Evolutionary conservation across 2,329 filamentous ascomycete species (phyloP), one percentile per base, ranked within the genome.

Genomic region (Pseudocercospora musae): DNA sequence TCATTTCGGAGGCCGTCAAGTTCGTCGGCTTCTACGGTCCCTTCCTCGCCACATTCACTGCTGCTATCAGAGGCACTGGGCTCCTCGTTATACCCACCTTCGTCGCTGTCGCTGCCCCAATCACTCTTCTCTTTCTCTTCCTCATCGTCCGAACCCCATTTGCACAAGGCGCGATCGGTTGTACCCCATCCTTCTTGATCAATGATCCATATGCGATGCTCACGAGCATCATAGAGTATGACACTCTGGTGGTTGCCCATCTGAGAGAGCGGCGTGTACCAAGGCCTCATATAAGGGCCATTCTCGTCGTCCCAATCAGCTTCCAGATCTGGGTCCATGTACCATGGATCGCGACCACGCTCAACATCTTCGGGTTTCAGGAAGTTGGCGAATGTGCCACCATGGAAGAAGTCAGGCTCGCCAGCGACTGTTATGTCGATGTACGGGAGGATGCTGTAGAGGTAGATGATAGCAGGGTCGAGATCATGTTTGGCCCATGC

Each of bases 371-470:
- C 23, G 13, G 42, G 6, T 15, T 54, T 40, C 13, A 21, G 29
- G n/a, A 42, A 44, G 33, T 64, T 37, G 46, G 44, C 29, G 37
- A 64, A 64, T 4, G 42, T 27, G 11, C 62, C 53, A 20, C 58
- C 52, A 48, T 64, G 62, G 46, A 64, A 60, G 54, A 64, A 64
- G 54, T 60, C 62, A 18, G 53, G 27, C 3, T 23, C 53, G 21
- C 33, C 54, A 13, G 62, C 55, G 29, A 58, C 11, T 1, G 44
- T 33, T 5, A 13, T 21, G 25, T 64, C 59, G 59, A 64, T 57
- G 37, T 64, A 64, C 3, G 62, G 62, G 7, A 64, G 44, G 21
- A 64, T 62, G 25, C 46, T 62, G 62, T 64, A 62, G 23, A 64
- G 56, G 40, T 64, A 62, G 27, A 62, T 59, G 23, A 64, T 54